Conservation (phyloP, 2,329 filamentous ascomycete genomes). For the Neurospora crassa region DNA sequence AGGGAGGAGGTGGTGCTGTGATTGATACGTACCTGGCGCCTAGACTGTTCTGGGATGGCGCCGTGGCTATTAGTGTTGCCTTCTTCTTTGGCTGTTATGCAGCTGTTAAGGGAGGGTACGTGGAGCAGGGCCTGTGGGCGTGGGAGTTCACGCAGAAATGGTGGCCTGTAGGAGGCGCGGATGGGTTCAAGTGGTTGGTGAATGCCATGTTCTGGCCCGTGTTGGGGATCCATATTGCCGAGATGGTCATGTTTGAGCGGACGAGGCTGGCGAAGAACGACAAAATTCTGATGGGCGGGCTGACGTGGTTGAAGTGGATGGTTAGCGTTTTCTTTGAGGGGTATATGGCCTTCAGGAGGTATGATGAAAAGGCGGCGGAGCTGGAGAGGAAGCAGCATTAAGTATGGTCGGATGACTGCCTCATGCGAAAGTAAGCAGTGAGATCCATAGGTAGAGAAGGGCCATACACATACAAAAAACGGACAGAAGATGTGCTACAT, state of each 20-base stretch:
- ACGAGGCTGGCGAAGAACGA: conserved; percentile 37
- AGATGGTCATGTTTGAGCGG: conserved; percentile 46
- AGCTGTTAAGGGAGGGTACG: conserved; percentile 34
- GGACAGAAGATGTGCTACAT: neutral
- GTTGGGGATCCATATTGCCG: conserved; percentile 53
- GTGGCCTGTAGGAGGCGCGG: conserved; percentile 46
- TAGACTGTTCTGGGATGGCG: conserved; percentile 40
- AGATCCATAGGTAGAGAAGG: neutral
- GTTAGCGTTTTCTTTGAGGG: conserved; percentile 45
- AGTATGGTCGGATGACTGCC: neutral
- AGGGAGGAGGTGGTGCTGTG: conserved; percentile 21
- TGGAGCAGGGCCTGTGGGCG: conserved; percentile 40
- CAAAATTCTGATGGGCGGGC: conserved; percentile 30
- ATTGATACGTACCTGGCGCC: conserved; percentile 33
- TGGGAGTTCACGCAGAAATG: conserved; percentile 40
- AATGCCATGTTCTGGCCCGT: conserved; percentile 49
- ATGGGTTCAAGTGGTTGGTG: conserved; percentile 49
- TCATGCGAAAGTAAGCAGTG: neutral
- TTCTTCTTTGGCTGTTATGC: conserved; percentile 44
- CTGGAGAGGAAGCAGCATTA: conserved; percentile 24
- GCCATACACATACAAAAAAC: neutral
- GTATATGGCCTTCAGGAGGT: conserved; percentile 35
- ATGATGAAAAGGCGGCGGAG: conserved; percentile 37
- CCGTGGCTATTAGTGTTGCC: conserved; percentile 35
- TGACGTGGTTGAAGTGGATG: conserved; percentile 48